Evolutionary conservation across 2,329 filamentous ascomycete species (phyloP).

Genomic region (Penicillium psychrosexuale): DNA sequence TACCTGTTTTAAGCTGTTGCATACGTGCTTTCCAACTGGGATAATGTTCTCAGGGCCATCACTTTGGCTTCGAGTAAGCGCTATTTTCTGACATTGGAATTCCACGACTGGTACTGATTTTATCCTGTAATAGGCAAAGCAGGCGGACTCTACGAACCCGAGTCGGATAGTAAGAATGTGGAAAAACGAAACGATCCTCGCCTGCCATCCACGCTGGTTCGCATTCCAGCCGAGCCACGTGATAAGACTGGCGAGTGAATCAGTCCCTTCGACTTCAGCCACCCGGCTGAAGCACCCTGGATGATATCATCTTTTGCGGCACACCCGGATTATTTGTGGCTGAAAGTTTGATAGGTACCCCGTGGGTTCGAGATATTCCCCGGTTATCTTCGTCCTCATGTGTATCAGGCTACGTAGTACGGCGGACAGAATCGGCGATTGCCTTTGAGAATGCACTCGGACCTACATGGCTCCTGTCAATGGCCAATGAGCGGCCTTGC

Average conservation of each 20-base stretch:
- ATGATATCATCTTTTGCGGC: background rate
- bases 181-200: constrained; percentile 63
- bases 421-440: background rate
- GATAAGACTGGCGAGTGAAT: constrained; percentile 23
- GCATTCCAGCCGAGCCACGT: constrained; percentile 38
- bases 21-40: constrained; percentile 65
- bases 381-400: background rate
- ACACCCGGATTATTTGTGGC: background rate
- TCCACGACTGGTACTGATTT: background rate
- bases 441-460: background rate
- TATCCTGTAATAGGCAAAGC: constrained; percentile 26
- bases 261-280: background rate
- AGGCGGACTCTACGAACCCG: constrained; percentile 17
- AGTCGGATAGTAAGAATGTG: constrained; percentile 42
- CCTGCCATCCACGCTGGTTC: constrained; percentile 43
- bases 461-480: background rate
- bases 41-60: constrained; percentile 62
- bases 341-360: background rate
- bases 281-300: background rate
- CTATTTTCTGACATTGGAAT: constrained; percentile 6
- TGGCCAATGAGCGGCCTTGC: background rate
- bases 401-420: background rate
- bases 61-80: constrained; percentile 61
- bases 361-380: background rate
- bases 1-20: constrained; percentile 54